Percentiles rank a stretch among this genome's conserved stretches.
Conservation (phyloP, 257 asterid species). For the Ophiorrhiza pumila region DNA sequence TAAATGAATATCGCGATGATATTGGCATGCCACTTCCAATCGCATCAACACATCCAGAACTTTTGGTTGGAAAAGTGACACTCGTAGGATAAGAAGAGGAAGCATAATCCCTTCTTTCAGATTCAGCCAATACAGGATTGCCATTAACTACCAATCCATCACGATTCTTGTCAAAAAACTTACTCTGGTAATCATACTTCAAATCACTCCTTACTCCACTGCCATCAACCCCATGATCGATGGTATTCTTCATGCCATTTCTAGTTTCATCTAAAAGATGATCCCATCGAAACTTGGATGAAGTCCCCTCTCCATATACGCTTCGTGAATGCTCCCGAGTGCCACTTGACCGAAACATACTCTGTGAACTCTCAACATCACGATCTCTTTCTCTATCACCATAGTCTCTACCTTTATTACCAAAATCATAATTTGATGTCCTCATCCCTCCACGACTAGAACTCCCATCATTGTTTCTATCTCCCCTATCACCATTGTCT, state of each 20-base stretch:
- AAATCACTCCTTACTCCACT: slow-evolving; percentile 30
- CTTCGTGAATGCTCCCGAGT: slow-evolving; percentile 22
- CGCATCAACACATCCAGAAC: slow-evolving; percentile 25
- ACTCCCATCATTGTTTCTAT: slow-evolving; percentile 16
- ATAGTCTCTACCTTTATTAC: slow-evolving; percentile 20
- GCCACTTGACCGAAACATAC: slow-evolving; percentile 3
- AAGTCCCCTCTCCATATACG: slow-evolving; percentile 26
- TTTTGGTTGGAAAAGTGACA: slow-evolving; percentile 21
- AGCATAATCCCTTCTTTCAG: slow-evolving; percentile 36
- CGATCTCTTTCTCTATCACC: slow-evolving; percentile 31
- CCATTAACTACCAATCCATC: slow-evolving; percentile 25
- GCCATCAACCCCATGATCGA: slow-evolving; percentile 30
- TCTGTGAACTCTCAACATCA: slow-evolving; percentile 7
- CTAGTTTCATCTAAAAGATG: slow-evolving; percentile 31
- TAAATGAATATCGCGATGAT: slow-evolving; percentile 28
- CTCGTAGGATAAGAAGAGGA: slow-evolving; percentile 32
- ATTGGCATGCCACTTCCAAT: slow-evolving; percentile 21
- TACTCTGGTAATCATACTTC: slow-evolving; percentile 23
- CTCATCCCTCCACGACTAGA: slow-evolving; percentile 17
- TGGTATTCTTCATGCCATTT: slow-evolving; percentile 25
- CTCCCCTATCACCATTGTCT: slow-evolving; percentile 27
- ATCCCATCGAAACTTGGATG: slow-evolving; percentile 31
- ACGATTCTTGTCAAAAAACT: slow-evolving; percentile 22
- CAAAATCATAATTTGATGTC: slow-evolving; percentile 23
- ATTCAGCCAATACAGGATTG: slow-evolving; percentile 27